A percentile compares a stretch with the other conserved stretches of the same genome.
Evolutionary conservation across 2,329 filamentous ascomycete species (phyloP).

Genomic region (Fusarium anthophilum): DNA sequence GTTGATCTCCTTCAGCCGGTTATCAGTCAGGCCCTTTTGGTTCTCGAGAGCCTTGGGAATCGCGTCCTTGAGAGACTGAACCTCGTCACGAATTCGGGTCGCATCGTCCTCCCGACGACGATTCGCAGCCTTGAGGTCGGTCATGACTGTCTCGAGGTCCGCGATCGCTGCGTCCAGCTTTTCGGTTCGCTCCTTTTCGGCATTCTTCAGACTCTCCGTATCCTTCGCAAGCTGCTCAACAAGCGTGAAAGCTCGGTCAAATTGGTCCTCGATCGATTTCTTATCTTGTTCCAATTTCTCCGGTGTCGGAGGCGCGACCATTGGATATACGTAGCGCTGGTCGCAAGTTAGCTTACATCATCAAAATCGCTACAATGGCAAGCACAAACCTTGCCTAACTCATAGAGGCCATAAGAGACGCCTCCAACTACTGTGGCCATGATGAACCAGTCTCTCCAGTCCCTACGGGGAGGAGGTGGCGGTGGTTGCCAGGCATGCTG

Average conservation of each 20-base stretch:
- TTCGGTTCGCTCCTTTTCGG: conserved; percentile 85
- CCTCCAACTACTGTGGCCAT: conserved; percentile 96
- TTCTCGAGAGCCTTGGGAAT: conserved; percentile 90
- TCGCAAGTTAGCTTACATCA: conserved; percentile 21
- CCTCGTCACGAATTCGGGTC: conserved; percentile 85
- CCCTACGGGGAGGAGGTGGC: conserved; percentile 75
- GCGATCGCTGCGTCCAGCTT: conserved; percentile 82
- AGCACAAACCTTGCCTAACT: conserved; percentile 79
- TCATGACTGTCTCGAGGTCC: conserved; percentile 85
- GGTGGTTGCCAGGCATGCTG: conserved; percentile 68
- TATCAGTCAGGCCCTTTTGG: conserved; percentile 86
- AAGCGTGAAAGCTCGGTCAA: conserved; percentile 88
- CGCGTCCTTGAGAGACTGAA: conserved; percentile 81
- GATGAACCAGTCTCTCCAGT: conserved; percentile 99
- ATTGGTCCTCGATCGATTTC: conserved; percentile 88
- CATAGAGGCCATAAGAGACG: conserved; percentile 88
- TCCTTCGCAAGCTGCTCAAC: conserved; percentile 93
- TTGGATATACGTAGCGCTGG: conserved; percentile 87
- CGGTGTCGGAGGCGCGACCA: conserved; percentile 92
- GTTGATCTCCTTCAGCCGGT: conserved; percentile 83
- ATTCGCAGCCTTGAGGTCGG: conserved; percentile 82
- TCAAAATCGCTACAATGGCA: background rate
- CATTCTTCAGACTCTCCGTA: conserved; percentile 85
- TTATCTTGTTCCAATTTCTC: conserved; percentile 96
- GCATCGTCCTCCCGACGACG: conserved; percentile 87